Evolutionary conservation across 495 filamentous ascomycete genomes (phyloP), one percentile per base, ranked within the genome.

Genomic region (Trichoderma parareesei): DNA sequence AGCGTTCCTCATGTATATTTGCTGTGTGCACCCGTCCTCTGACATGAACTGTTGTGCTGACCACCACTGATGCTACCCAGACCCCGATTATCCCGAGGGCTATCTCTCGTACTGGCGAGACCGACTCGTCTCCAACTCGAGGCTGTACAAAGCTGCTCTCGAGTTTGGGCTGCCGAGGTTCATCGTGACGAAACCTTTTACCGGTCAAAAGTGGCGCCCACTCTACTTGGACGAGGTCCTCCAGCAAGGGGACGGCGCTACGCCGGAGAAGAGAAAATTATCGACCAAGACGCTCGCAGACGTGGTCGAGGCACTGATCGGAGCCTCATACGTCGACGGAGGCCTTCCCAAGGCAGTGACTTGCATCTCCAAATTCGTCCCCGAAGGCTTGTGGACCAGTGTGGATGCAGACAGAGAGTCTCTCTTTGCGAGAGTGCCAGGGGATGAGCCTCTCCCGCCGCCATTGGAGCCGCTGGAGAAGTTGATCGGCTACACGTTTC

Each of bases 251-350:
- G 57, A 48, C 5, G 44, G 61, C 33, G 49, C 27, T 16, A 53
- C 16, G 14, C 37, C 38, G 14, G 64, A 13, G 61, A 73, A 3
- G 70, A 68, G 69, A 57, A 46, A 76, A 4, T 70, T 93, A 37
- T 88, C 90, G 2, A 88, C 84, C 7, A 98, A 98, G 70, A 85
- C 87, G 2, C 82, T 96, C 13, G 94, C 94, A 5, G 94, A 98
- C 67, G 90, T 97, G 0, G 84, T 97, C 11, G 94, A 98, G 72
- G 85, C 79, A 0, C 78, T 97, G 1, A 88, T 96, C 43, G 94
- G 91, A 1, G 89, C 90, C 0, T 80, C 90, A 2, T 96, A 82
- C 69, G 61, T 91, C 7, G 84, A 90, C 60, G 91, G 91, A 1
- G 90, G 90, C 0, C 72, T 83, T 43, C 43, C 79, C 9, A 87